Base-by-base conservation (phyloP, 495 filamentous ascomycete genomes). In the Hypoxylon lienhwacheense region DNA sequence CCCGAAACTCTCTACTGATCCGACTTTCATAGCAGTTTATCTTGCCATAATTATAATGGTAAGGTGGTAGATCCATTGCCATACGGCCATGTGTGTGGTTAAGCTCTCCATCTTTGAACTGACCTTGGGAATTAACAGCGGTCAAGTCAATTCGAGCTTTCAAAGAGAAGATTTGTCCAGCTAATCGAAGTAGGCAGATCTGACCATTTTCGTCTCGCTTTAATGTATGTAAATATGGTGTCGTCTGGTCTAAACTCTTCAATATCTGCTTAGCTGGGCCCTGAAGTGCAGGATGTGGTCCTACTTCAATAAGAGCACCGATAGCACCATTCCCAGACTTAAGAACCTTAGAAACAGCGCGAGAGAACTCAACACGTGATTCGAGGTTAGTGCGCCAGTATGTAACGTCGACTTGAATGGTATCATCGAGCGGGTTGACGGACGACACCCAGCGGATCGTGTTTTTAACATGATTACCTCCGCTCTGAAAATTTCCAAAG, bases 261-360 rank as follows among this genome's bases (percentile, higher is more conserved):
- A 80, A 39, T 4, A 77, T 76, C 50, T 82, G 72, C 11, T 41
- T 21, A 2, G 25, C 12, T 6, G 21, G 37, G 5, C 37, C 14
- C 21, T 74, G 68, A 0, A 87, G 55, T 1, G 82, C 76, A 2
- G 69, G 59, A 49, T 86, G 83, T 15, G 84, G 81, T 0, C 84
- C 83, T 26, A 84, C 65, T 39, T 85, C 82, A 8, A 85, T 41
- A 0, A 84, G 45, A 1, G 53, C 8, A 22, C 25, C 25, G 5
- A 41, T 41, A 0, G 24, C 8, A n/a, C 16, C 10, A 4, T 28
- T 24, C 7, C 29, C 41, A 1, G 58, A 52, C 39, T 63, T 63
- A n/a, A 65, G 40, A 45, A 74, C 47, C 47, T 55, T 44, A 33
- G 62, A 46, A 2, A 80, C 25, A 4, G 69, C 70, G 14, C 72